Conservation (phyloP, 2,329 filamentous ascomycete genomes). For the Fonsecaea nubica region DNA sequence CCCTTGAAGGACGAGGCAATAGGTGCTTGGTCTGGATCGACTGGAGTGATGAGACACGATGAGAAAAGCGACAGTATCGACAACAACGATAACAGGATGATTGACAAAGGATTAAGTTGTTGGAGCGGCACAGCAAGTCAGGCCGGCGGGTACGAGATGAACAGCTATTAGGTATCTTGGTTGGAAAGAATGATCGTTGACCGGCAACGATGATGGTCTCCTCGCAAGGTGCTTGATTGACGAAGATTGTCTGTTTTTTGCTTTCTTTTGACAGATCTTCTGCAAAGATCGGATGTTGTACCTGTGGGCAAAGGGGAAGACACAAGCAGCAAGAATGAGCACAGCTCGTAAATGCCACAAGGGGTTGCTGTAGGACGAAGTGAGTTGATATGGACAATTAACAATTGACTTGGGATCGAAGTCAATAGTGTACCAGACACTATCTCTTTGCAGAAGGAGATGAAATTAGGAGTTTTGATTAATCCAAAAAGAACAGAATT, state of each 20-base stretch:
- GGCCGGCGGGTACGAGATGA: constrained; percentile 22
- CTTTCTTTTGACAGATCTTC: constrained; percentile 22
- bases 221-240: constrained; percentile 26
- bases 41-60: not conserved
- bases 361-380: constrained; percentile 20
- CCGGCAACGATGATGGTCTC: constrained; percentile 38
- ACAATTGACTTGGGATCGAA: constrained; percentile 18
- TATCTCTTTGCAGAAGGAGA: constrained; percentile 31
- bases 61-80: constrained; percentile 16
- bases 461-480: constrained; percentile 18
- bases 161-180: constrained; percentile 35
- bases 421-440: constrained; percentile 39
- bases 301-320: constrained; percentile 8
- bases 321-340: constrained; percentile 27
- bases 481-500: constrained; percentile 31
- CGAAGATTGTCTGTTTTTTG: constrained; percentile 23
- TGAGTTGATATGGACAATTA: constrained; percentile 23
- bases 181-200: constrained; percentile 35
- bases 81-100: constrained; percentile 24
- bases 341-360: constrained; percentile 32
- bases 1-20: constrained; percentile 28
- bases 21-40: constrained; percentile 15
- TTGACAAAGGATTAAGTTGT: constrained; percentile 26
- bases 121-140: constrained; percentile 34
- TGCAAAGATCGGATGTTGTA: constrained; percentile 32